These are phyloP conservation scores for Phoenix roebelenii DNA, from an alignment of 176 grass and related monocot species.

Conservation along the genomic window DNA sequence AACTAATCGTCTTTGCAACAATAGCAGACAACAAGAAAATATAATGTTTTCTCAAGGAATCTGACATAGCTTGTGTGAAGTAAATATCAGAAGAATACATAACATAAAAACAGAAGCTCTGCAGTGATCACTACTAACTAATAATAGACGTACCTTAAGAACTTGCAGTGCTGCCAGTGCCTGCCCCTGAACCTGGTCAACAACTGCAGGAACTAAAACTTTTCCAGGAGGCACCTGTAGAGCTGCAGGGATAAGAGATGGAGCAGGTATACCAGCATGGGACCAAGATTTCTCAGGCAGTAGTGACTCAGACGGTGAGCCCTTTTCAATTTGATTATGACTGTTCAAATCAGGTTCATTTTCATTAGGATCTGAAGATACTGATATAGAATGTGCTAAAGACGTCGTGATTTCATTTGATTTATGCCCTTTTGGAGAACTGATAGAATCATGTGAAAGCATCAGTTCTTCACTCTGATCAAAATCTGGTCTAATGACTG, in stretches of 20 bases:
- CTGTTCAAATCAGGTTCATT: slow-evolving; percentile 4
- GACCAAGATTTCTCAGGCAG: slow-evolving; percentile 32
- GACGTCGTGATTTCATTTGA: background rate
- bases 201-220: slow-evolving; percentile 58
- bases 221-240: slow-evolving; percentile 48
- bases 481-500: slow-evolving; percentile 22
- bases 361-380: slow-evolving; percentile 12
- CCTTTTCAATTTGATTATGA: slow-evolving; percentile 24
- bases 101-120: background rate
- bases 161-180: slow-evolving; percentile 60
- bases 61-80: background rate
- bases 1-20: too few species aligned
- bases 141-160: slow-evolving; percentile 52
- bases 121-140: background rate
- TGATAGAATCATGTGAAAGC: slow-evolving; percentile 20
- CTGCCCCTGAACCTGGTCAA: slow-evolving; percentile 69
- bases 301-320: slow-evolving; percentile 13
- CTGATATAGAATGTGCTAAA: background rate
- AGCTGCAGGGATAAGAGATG: slow-evolving; percentile 43
- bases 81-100: background rate
- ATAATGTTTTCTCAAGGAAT: too few species aligned
- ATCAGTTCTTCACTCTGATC: slow-evolving; percentile 8
- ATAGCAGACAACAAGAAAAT: too few species aligned
- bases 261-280: slow-evolving; percentile 65
- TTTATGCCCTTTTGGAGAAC: slow-evolving; percentile 3